Conservation (phyloP, 1,284 basidiomycete genomes). For the Malassezia vespertilionis region DNA sequence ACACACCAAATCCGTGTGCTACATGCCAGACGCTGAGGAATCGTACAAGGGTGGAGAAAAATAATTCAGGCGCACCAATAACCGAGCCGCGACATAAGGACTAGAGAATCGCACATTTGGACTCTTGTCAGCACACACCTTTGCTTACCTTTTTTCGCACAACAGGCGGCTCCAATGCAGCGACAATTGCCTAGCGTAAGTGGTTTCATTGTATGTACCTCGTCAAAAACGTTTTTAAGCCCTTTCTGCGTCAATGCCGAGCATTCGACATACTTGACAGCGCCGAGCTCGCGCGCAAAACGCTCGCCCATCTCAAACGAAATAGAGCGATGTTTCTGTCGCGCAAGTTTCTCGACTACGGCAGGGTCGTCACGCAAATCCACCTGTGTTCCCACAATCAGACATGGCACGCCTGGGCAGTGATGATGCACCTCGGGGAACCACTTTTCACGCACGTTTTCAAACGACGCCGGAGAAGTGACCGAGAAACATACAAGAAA, state of each 20-base stretch:
- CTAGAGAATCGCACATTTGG: slow-evolving; percentile 74
- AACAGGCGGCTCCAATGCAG: slow-evolving; percentile 90
- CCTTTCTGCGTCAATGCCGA: slow-evolving; percentile 98
- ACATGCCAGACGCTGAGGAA: too few species aligned
- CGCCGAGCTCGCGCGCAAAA: slow-evolving; percentile 85
- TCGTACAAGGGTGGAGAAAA: too few species aligned
- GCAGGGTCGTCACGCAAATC: slow-evolving; percentile 87
- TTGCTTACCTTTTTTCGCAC: slow-evolving; percentile 59
- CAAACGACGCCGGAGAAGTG: slow-evolving; percentile 93
- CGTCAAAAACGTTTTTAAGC: slow-evolving; percentile 98
- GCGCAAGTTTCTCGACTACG: slow-evolving; percentile 84
- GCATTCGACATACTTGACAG: slow-evolving; percentile 98
- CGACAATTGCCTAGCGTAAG: slow-evolving; percentile 73
- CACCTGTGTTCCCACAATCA: slow-evolving; percentile 96
- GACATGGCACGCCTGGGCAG: slow-evolving; percentile 97
- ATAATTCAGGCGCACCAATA: too few species aligned
- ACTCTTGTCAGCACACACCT: slow-evolving; percentile 16
- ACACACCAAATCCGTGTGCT: too few species aligned
- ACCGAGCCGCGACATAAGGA: too few species aligned
- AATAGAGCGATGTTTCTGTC: slow-evolving; percentile 92
- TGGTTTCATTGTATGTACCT: slow-evolving; percentile 49
- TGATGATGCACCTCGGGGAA: slow-evolving; percentile 99
- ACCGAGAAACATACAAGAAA: slow-evolving; percentile 99
- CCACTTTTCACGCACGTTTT: slow-evolving; percentile 99
- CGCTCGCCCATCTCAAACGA: slow-evolving; percentile 77